phyloP scores from a whole-genome alignment of 2,329 filamentous ascomycete species.

The Microcyclosporella mali region DNA sequence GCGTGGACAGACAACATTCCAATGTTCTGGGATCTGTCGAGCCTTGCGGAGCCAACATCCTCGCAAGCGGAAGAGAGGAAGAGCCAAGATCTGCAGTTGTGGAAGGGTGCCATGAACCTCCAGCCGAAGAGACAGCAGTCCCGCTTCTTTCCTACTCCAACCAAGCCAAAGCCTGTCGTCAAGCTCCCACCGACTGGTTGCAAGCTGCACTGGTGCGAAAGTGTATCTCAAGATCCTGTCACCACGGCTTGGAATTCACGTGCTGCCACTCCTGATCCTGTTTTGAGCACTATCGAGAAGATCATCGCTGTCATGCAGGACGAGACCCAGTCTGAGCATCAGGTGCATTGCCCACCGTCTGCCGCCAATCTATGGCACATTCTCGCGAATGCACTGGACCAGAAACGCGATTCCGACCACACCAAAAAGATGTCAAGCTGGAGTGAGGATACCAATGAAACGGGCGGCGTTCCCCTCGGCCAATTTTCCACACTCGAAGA shows the following conservation, averaged over 20 bases:
- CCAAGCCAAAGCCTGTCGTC: conserved; percentile 14
- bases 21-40: conserved; percentile 26
- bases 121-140: conserved; percentile 21
- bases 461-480: conserved; percentile 4
- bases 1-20: conserved; percentile 20
- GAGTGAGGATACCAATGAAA: conserved; percentile 2
- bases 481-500: not conserved
- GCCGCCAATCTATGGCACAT: conserved; percentile 27
- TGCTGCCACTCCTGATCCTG: no score
- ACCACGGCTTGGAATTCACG: not conserved
- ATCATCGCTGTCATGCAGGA: conserved; percentile 2
- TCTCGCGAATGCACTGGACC: conserved; percentile 7
- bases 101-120: conserved; percentile 9
- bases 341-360: conserved; percentile 2
- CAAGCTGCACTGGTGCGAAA: conserved; percentile 18
- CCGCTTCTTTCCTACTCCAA: conserved; percentile 25
- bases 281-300: conserved; percentile 4
- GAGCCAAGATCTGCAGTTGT: conserved; percentile 18
- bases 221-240: conserved; percentile 5
- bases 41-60: conserved; percentile 18
- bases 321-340: not conserved
- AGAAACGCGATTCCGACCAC: not conserved
- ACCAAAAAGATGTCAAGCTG: conserved; percentile 1
- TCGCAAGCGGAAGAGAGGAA: not conserved
- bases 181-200: conserved; percentile 20